Evolutionary conservation across 495 filamentous ascomycete species (phyloP).

Genomic region (Neurospora sp.): DNA sequence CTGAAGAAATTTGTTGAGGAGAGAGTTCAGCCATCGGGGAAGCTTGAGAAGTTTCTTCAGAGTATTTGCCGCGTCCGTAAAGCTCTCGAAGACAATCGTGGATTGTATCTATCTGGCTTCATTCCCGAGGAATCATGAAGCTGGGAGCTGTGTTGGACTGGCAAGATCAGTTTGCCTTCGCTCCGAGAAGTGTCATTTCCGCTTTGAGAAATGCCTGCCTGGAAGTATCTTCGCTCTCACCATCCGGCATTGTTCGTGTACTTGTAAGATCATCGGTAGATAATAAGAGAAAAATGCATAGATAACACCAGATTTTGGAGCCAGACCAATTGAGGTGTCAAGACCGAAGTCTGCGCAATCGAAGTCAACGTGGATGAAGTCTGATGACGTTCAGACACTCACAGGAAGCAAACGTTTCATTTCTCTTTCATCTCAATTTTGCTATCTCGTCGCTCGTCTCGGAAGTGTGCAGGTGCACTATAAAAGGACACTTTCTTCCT

Average conservation of each 20-base stretch:
- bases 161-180: background rate
- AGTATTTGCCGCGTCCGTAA: background rate
- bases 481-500: background rate
- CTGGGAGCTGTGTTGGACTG: background rate
- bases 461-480: background rate
- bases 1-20: background rate
- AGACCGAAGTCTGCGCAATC: background rate
- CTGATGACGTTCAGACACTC: background rate
- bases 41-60: background rate
- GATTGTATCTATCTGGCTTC: background rate
- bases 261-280: background rate
- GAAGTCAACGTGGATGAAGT: background rate
- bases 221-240: background rate
- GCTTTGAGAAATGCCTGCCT: background rate
- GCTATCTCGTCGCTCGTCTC: background rate
- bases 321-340: background rate
- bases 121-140: background rate
- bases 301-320: background rate
- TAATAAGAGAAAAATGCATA: background rate
- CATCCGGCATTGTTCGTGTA: background rate
- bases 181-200: background rate
- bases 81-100: background rate
- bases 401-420: background rate
- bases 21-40: background rate
- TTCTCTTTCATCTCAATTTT: background rate